Evolutionary conservation across 2,329 filamentous ascomycete species (phyloP).

Genomic region (Taxawa tesnikishii): DNA sequence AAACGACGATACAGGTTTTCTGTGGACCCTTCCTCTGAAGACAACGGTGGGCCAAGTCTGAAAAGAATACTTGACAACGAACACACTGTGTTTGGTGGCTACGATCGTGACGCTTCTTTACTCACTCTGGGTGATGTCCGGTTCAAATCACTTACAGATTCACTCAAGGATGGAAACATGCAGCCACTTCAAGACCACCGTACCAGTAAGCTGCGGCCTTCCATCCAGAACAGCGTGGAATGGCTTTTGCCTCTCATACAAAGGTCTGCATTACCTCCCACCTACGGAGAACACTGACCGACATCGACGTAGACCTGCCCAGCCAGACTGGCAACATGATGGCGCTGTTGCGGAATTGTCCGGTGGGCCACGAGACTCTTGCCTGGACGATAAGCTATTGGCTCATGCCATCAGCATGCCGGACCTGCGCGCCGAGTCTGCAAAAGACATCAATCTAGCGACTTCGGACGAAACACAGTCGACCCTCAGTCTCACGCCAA

Average conservation of each 20-base stretch:
- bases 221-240: constrained; percentile 6
- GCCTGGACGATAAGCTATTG: not conserved
- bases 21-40: no score
- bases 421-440: not conserved
- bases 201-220: constrained; percentile 1
- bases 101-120: constrained; percentile 6
- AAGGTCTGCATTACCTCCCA: constrained; percentile 4
- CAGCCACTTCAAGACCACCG: not conserved
- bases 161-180: not conserved
- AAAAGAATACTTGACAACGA: not conserved
- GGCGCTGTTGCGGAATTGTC: not conserved
- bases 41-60: no score
- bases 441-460: not conserved
- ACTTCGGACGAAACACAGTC: not conserved
- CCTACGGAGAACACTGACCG: no score
- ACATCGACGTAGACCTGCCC: no score
- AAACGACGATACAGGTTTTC: not conserved
- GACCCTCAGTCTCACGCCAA: not conserved
- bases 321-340: no score
- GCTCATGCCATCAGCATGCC: not conserved
- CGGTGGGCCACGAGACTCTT: not conserved
- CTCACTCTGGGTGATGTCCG: constrained; percentile 2
- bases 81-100: not conserved
- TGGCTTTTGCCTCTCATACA: constrained; percentile 9
- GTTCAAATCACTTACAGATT: constrained; percentile 1